Conservation (phyloP, 2,329 filamentous ascomycete species). For the Ramularia endophylla region DNA sequence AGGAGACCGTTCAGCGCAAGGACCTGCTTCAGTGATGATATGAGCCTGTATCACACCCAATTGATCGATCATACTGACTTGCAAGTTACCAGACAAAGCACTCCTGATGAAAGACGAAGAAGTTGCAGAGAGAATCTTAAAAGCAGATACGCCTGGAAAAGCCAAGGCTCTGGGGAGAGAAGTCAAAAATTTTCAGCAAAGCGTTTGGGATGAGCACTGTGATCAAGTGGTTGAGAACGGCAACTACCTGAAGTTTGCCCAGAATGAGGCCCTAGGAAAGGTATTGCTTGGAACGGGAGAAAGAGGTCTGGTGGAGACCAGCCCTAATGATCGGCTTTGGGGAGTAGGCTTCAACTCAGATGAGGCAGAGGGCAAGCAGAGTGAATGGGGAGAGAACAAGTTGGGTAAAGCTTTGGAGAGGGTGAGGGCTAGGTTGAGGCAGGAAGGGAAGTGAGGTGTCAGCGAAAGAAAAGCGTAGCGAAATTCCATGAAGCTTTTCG, state of each 20-base stretch:
- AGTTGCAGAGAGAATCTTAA: slow-evolving; percentile 25
- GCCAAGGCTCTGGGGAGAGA: slow-evolving; percentile 28
- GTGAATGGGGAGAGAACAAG: slow-evolving; percentile 31
- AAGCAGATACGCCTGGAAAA: slow-evolving; percentile 20
- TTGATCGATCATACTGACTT: slow-evolving; percentile 15
- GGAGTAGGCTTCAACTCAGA: slow-evolving; percentile 31
- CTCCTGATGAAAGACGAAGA: slow-evolving; percentile 27
- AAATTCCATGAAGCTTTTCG: too few relatives aligned
- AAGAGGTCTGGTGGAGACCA: slow-evolving; percentile 31
- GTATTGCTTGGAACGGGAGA: slow-evolving; percentile 28
- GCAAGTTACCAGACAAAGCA: slow-evolving; percentile 20
- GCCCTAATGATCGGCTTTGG: slow-evolving; percentile 33
- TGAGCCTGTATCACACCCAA: too few relatives aligned
- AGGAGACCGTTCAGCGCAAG: too few relatives aligned
- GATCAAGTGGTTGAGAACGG: slow-evolving; percentile 29
- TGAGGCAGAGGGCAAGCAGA: slow-evolving; percentile 24
- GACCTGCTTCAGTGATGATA: too few relatives aligned
- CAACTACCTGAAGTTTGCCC: slow-evolving; percentile 31
- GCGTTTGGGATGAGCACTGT: slow-evolving; percentile 24
- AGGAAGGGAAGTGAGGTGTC: too few relatives aligned
- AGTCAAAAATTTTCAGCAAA: slow-evolving; percentile 29
- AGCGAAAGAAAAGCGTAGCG: too few relatives aligned
- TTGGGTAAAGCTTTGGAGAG: slow-evolving; percentile 32
- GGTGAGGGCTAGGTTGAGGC: slow-evolving; percentile 22
- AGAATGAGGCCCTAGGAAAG: slow-evolving; percentile 24